phyloP scores from a whole-genome alignment of 345 rosid genomes.

The Sisymbrium altissimum region DNA sequence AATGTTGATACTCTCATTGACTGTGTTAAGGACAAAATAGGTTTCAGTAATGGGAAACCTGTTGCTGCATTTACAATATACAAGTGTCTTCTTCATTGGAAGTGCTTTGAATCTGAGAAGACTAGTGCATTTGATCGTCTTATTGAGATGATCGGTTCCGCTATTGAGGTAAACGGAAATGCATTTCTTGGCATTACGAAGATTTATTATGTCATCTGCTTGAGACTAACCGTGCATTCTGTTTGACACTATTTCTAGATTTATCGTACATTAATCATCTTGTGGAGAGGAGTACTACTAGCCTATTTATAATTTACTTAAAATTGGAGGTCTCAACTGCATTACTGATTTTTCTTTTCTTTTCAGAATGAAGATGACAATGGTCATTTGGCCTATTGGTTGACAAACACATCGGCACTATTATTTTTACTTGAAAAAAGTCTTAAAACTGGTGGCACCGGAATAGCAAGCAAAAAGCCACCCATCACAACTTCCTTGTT shows the following conservation, averaged over 20 bases:
- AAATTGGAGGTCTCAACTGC: too few species aligned
- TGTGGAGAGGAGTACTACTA: background rate
- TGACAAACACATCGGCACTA: conserved; percentile 80
- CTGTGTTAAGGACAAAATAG: conserved; percentile 69
- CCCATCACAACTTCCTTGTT: conserved; percentile 85
- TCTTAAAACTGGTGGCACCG: conserved; percentile 66
- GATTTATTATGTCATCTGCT: too few species aligned
- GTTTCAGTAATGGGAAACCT: conserved; percentile 83
- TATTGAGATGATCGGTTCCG: conserved; percentile 97
- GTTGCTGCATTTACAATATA: conserved; percentile 94
- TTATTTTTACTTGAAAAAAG: conserved; percentile 87
- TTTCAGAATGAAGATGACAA: conserved; percentile 90
- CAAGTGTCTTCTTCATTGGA: conserved; percentile 95
- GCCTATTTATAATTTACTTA: background rate
- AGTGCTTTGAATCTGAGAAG: conserved; percentile 95
- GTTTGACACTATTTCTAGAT: too few species aligned
- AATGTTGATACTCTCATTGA: conserved; percentile 77
- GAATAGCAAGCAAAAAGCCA: conserved; percentile 61
- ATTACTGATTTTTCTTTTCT: too few species aligned
- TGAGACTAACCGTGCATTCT: too few species aligned
- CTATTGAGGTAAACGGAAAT: conserved; percentile 88
- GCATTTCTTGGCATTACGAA: too few species aligned
- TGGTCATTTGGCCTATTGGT: conserved; percentile 96
- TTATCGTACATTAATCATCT: too few species aligned
- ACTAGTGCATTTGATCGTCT: conserved; percentile 95